Percentiles rank a stretch among this genome's conserved stretches.
phyloP scores from a whole-genome alignment of 1,284 basidiomycete species.

The Microbotryum violaceum region DNA sequence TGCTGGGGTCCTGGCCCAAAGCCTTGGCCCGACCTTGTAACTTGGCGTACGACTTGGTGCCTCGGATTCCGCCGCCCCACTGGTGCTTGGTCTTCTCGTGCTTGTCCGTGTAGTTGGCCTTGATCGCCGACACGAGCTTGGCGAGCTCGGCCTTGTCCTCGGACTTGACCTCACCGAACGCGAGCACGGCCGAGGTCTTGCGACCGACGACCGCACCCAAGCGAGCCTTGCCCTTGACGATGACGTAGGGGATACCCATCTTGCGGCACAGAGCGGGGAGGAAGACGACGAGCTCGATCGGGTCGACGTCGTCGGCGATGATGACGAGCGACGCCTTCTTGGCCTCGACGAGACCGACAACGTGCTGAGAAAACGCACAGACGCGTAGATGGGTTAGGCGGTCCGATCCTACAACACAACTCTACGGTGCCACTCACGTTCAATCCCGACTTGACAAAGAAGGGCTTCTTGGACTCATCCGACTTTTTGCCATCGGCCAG shows the following conservation, averaged over 20 bases:
- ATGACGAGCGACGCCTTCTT: slow-evolving; percentile 87
- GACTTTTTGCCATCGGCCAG: slow-evolving; percentile 71
- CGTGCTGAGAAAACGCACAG: slow-evolving; percentile 19
- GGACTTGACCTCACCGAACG: slow-evolving; percentile 85
- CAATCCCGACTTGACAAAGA: slow-evolving; percentile 93
- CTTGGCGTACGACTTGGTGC: slow-evolving; percentile 55
- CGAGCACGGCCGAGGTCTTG: slow-evolving; percentile 89
- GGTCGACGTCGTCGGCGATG: slow-evolving; percentile 97
- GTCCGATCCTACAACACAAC: background rate
- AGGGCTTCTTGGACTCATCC: slow-evolving; percentile 50
- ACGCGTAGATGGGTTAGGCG: background rate
- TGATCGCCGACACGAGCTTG: slow-evolving; percentile 84
- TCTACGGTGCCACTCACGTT: slow-evolving; percentile 54
- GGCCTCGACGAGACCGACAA: slow-evolving; percentile 31
- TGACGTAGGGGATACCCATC: slow-evolving; percentile 98
- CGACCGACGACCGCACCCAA: slow-evolving; percentile 95
- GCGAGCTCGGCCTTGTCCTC: slow-evolving; percentile 92
- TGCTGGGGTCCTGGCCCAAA: slow-evolving; percentile 50
- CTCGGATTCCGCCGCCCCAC: slow-evolving; percentile 65
- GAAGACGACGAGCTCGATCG: slow-evolving; percentile 97
- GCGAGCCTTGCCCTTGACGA: slow-evolving; percentile 96
- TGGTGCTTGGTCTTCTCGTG: slow-evolving; percentile 82
- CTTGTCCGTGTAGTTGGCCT: slow-evolving; percentile 98
- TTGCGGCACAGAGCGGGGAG: slow-evolving; percentile 96
- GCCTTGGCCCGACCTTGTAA: slow-evolving; percentile 91